Base-by-base conservation (phyloP, 495 filamentous ascomycete species). In the Podospora australis region DNA sequence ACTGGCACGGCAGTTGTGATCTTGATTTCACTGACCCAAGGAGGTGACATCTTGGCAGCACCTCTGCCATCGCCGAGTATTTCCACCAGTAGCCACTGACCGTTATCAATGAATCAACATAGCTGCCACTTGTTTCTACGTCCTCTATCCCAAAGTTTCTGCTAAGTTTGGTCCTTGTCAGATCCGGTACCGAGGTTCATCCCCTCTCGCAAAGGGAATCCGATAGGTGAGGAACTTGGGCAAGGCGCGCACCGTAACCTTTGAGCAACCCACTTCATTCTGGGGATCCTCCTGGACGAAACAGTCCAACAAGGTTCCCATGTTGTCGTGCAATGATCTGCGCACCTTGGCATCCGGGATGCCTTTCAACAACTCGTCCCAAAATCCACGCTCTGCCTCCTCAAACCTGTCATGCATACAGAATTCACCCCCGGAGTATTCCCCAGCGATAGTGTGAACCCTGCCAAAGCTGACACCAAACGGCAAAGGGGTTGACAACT, bases 211-310 rank as follows among this genome's bases (percentile, higher is more conserved):
- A 20, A 2, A n/a, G 8, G 49, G 43, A 42, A 52, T 52, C 28
- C 49, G 43, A 38, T 52, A 47, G n/a, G 49, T 52, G 19, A 52
- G 25, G 22, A 52, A 52, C 19, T 47, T 46, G n/a, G 49, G 49
- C 19, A 43, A 36, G 1, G 49, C 49, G 36, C 42, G 46, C 35
- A 41, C 6, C 7, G 49, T 5, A 2, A 52, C 14, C 20, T 47
- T 21, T 13, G 26, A 25, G 32, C 26, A 46, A 13, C 43, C 44
- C 2, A 52, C 49, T 43, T 46, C n/a, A n/a, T 42, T 13, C 49
- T 38, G n/a, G n/a, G n/a, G n/a, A 13, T 47, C 44, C 14, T 47
- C 49, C 43, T 36, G 41, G 49, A 47, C 34, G n/a, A 52, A 52
- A 2, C 26, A 13, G 35, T 52, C 29, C 22, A 52, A 41, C 8